These are phyloP conservation scores for Didymella keratinophila DNA, from an alignment of 2,329 filamentous ascomycete species.

Conservation along the genomic window DNA sequence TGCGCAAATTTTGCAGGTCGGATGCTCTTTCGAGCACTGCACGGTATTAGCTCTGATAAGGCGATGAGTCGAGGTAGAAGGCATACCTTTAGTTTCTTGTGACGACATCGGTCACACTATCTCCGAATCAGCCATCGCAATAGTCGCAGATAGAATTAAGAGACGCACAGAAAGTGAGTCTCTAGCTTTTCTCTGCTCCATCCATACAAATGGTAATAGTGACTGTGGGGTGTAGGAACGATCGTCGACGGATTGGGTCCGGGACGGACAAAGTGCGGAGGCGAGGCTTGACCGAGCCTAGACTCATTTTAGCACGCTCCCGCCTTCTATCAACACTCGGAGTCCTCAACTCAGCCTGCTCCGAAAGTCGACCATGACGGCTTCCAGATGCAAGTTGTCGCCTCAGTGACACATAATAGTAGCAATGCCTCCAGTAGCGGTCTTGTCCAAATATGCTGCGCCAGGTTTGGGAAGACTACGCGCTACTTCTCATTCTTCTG, in stretches of 20 bases:
- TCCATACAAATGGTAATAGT: slow-evolving; percentile 25
- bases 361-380: too few species aligned
- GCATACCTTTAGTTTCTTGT: slow-evolving; percentile 35
- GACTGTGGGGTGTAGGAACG: slow-evolving; percentile 14
- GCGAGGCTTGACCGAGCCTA: slow-evolving; percentile 6
- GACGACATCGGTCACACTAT: slow-evolving; percentile 36
- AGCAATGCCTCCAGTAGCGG: too few species aligned
- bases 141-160: neutral
- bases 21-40: slow-evolving; percentile 38
- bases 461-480: neutral
- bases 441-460: too few species aligned
- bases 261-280: neutral
- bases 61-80: neutral
- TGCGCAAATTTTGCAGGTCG: slow-evolving; percentile 32
- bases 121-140: slow-evolving; percentile 10
- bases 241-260: neutral
- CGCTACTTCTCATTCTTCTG: too few species aligned
- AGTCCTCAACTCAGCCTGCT: too few species aligned
- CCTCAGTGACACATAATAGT: too few species aligned
- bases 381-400: too few species aligned
- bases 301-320: neutral
- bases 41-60: neutral
- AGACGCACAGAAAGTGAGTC: slow-evolving; percentile 26
- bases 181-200: slow-evolving; percentile 35
- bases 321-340: too few species aligned